phyloP scores from a whole-genome alignment of 176 grass and related monocot genomes.

The Microstegium vimineum region DNA sequence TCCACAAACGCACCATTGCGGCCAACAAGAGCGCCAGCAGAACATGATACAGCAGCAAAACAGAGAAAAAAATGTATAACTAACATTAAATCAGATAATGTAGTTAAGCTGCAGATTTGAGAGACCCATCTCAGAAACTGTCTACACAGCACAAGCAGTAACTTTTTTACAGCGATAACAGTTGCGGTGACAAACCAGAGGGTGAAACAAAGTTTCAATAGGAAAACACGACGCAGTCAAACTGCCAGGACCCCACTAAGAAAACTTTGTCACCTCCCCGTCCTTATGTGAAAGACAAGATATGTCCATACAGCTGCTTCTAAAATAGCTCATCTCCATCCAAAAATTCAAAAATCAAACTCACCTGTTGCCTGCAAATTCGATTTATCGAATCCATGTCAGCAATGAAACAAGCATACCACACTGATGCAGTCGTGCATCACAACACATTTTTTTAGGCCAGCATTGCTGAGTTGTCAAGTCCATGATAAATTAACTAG shows the following conservation, averaged over 20 bases:
- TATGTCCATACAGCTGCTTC: conserved; percentile 40
- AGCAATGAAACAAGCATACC: neutral
- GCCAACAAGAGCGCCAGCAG: neutral
- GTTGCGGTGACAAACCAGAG: conserved; percentile 22
- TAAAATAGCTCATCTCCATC: conserved; percentile 40
- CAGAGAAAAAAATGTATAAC: neutral
- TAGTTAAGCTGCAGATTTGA: conserved; percentile 20
- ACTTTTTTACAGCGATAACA: conserved; percentile 45
- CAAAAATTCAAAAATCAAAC: conserved; percentile 67
- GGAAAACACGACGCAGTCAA: conserved; percentile 14
- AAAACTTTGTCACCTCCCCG: conserved; percentile 26
- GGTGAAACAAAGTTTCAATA: conserved; percentile 29
- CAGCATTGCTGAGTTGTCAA: neutral
- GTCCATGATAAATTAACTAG: neutral
- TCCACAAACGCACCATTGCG: neutral
- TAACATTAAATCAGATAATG: conserved; percentile 13
- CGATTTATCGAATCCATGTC: neutral
- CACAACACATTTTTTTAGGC: neutral
- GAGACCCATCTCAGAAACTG: conserved; percentile 22
- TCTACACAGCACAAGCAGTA: conserved; percentile 28
- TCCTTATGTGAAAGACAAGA: conserved; percentile 49
- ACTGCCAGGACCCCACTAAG: conserved; percentile 20
- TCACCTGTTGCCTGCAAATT: conserved; percentile 56
- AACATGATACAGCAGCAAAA: neutral
- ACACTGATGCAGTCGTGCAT: neutral